These are phyloP conservation scores for Heracleum sosnowskyi DNA, from an alignment of 129 eudicot genomes.

Conservation along the genomic window DNA sequence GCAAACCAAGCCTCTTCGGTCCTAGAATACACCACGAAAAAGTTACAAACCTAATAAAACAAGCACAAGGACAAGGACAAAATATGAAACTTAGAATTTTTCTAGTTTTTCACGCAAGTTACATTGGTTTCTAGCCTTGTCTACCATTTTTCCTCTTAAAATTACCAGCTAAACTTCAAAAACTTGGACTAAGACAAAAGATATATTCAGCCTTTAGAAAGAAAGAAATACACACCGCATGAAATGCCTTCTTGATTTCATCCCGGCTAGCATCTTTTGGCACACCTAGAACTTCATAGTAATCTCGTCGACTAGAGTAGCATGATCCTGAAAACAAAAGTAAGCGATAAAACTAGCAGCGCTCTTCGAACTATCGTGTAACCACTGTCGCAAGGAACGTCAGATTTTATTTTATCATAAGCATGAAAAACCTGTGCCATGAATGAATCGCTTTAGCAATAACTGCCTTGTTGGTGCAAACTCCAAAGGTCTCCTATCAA, in stretches of 20 bases:
- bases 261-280: slow-evolving; percentile 58
- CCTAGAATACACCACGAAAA: background rate
- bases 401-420: background rate
- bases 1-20: background rate
- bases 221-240: slow-evolving; percentile 39
- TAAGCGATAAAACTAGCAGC: background rate
- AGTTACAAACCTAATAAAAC: background rate
- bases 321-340: slow-evolving; percentile 31
- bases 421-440: slow-evolving; percentile 73
- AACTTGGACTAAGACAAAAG: background rate
- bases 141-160: background rate
- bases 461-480: slow-evolving; percentile 29
- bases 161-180: background rate
- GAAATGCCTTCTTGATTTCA: slow-evolving; percentile 89
- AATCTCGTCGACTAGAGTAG: slow-evolving; percentile 37
- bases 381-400: background rate
- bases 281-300: slow-evolving; percentile 73
- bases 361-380: background rate
- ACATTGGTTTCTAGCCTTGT: background rate
- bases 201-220: background rate
- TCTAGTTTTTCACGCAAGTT: background rate
- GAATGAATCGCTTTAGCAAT: slow-evolving; percentile 42
- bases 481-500: slow-evolving; percentile 22
- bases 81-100: background rate
- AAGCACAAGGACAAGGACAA: background rate